Percentiles rank a stretch among this genome's conserved stretches.
Evolutionary conservation across 441 rosid species (phyloP).

Genomic region (Bruguiera hainesii): DNA sequence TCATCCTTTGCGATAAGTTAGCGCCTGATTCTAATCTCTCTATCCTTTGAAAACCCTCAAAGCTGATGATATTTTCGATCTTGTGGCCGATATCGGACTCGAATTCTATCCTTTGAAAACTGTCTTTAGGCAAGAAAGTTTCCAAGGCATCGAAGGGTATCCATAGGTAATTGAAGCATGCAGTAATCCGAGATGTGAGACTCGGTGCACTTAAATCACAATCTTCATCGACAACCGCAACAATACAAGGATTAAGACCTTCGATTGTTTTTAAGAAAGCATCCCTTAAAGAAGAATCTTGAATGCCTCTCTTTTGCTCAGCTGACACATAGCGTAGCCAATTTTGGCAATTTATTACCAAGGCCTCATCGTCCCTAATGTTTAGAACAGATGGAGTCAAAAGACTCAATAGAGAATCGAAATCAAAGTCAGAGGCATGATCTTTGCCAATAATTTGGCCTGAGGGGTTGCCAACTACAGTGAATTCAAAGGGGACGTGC

Average conservation of each 20-base stretch:
- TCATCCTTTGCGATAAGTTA: constrained; percentile 46
- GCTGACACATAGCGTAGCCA: constrained; percentile 55
- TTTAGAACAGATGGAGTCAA: constrained; percentile 24
- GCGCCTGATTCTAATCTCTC: constrained; percentile 53
- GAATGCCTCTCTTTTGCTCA: constrained; percentile 21
- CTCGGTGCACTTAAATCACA: constrained; percentile 42
- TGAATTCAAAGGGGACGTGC: constrained; percentile 54
- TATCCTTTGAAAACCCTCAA: constrained; percentile 47
- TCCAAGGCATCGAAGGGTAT: constrained; percentile 68
- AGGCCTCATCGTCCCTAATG: constrained; percentile 46
- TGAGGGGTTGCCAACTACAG: constrained; percentile 21
- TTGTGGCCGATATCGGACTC: constrained; percentile 59
- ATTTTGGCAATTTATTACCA: constrained; percentile 59
- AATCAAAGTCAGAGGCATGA: background rate
- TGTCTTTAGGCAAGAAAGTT: constrained; percentile 57
- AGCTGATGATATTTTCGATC: constrained; percentile 53
- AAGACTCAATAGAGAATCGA: background rate
- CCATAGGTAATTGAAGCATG: constrained; percentile 66
- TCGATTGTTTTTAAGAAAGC: constrained; percentile 21
- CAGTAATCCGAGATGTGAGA: constrained; percentile 43
- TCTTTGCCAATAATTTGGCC: background rate
- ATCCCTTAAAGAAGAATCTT: constrained; percentile 12
- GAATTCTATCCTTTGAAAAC: constrained; percentile 50
- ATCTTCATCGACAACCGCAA: constrained; percentile 55
- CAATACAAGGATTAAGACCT: constrained; percentile 43